Evolutionary conservation across 164 flowering plant genomes (phyloP), one percentile per base, ranked within the genome.

Genomic region (Protea cynaroides): DNA sequence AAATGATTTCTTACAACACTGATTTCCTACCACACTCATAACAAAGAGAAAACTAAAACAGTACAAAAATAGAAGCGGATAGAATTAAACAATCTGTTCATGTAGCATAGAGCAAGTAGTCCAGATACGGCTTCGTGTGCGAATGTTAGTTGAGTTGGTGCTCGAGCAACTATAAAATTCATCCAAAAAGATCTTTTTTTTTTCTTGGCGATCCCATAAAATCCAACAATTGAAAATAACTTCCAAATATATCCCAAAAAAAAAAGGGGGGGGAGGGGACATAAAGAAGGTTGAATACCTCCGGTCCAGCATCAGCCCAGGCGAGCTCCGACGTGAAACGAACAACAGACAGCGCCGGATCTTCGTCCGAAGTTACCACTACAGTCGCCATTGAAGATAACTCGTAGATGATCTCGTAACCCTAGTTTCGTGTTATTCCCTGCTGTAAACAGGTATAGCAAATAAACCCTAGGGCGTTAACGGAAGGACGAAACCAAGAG

Each of bases 221-320:
- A 7, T 19, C 24, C 24, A 19, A 17, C 23, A n/a, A 17, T 25
- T 57, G 3, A n/a, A 7, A 1, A 6, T 10, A 57, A 25, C 9
- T 4, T 15, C 40, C 29, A 22, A 6, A 25, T 36, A 19, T 29
- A 40, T 12, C 10, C 10, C 1, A 12, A 40, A 40, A 40, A 37
- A 37, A 58, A 15, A 34, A 14, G 34, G 34, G 9, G 23, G 9
- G 23, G 7, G 14, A 14, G 3, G 11, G 37, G 14, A 56, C 25
- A 56, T 13, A 56, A 12, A 12, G 24, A 55, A 13, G 1, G 14
- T 56, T 56, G 37, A 25, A 57, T 75, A 94, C 99, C 93, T 91
- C 96, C 3, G 96, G 82, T 51, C 99, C 99, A 14, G 97, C 99
- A 66, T 94, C 99, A n/a, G 93, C 89, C 99, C 99, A 94, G 8